These are phyloP conservation scores for Cyclotella choctawhatcheeana DNA, from an alignment of 108 stramenopile genomes.

Conservation along the genomic window DNA sequence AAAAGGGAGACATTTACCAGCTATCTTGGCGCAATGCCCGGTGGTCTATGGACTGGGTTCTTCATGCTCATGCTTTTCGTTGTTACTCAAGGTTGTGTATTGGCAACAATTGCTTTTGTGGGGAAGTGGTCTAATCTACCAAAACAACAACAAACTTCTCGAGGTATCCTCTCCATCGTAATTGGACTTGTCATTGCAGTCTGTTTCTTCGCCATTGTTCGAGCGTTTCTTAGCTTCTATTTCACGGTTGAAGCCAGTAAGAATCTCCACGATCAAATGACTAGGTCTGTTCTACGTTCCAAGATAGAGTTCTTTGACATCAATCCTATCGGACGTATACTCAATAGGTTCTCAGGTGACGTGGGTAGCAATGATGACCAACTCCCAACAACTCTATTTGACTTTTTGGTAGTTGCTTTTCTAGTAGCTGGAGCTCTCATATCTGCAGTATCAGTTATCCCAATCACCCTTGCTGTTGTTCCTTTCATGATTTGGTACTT, in stretches of 20 bases:
- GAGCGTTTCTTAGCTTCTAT: conserved; percentile 62
- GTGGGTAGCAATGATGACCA: conserved; percentile 84
- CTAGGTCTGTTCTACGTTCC: conserved; percentile 77
- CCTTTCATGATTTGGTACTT: conserved; percentile 80
- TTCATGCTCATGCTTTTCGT: conserved; percentile 62
- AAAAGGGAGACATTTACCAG: conserved; percentile 66
- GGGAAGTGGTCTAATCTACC: conserved; percentile 73
- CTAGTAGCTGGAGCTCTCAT: conserved; percentile 74
- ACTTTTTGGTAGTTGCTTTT: conserved; percentile 73
- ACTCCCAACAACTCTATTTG: conserved; percentile 76
- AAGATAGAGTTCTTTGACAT: conserved; percentile 91
- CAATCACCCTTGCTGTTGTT: conserved; percentile 69
- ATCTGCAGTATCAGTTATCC: conserved; percentile 65
- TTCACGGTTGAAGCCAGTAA: conserved; percentile 70
- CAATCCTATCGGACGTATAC: conserved; percentile 90
- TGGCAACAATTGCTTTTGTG: conserved; percentile 61
- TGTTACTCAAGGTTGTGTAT: conserved; percentile 62
- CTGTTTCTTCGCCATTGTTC: conserved; percentile 50
- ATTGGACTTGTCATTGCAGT: conserved; percentile 53
- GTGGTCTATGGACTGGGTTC: conserved; percentile 55
- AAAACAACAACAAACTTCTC: conserved; percentile 54
- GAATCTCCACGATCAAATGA: conserved; percentile 82
- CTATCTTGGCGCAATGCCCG: conserved; percentile 75
- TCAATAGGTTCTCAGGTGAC: conserved; percentile 82
- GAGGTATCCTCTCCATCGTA: conserved; percentile 55